Evolutionary conservation across 139 green algal species (phyloP), one percentile per base, ranked within the genome.

Genomic region (Desmodesmus armatus): DNA sequence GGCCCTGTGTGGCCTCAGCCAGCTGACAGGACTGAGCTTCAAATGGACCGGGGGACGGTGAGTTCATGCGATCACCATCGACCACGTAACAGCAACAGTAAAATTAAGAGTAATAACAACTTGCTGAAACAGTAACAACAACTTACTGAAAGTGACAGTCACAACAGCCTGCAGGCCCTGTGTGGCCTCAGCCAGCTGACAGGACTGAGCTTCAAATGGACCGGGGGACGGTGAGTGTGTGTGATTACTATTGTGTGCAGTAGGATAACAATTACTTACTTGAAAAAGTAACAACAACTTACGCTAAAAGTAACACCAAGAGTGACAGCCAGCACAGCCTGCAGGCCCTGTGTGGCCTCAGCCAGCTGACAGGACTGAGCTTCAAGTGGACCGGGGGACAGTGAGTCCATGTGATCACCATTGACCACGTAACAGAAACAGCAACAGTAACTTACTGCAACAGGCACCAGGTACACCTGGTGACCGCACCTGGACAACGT

Each of bases 41-140:
- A 53, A 72, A 25, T 82, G 76, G 76, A 53, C 71, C 25, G 76
- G 55, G 1, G 55, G 76, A 35, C 71, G 76, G 76, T 82, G 55
- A n/a, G 69, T 15, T 19, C 47, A 58, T 58, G 47, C 17, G 53
- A 35, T 66, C 15, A 25, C 31, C 58, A 66, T 35, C n/a, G n/a
- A n/a, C n/a, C n/a, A n/a, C n/a, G n/a, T n/a, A n/a, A n/a, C n/a
- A n/a, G n/a, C n/a, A n/a, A n/a, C n/a, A n/a, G 13, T 13, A 55
- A 55, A 7, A 55, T n/a, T n/a, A n/a, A n/a, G n/a, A n/a, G n/a
- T n/a, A n/a, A n/a, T n/a, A n/a, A 13, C 9, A 13, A 21, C 13
- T 55, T 21, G 13, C 47, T 13, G 13, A 7, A 13, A 13, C 13
- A 13, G 47, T 55, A 13, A 13, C 9, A 7, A 55, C n/a, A n/a